Percentiles rank a stretch among this genome's conserved stretches.
These are phyloP conservation scores for Mucor circinelloides DNA, from an alignment of 371 early-diverging fungal species.

Conservation along the genomic window DNA sequence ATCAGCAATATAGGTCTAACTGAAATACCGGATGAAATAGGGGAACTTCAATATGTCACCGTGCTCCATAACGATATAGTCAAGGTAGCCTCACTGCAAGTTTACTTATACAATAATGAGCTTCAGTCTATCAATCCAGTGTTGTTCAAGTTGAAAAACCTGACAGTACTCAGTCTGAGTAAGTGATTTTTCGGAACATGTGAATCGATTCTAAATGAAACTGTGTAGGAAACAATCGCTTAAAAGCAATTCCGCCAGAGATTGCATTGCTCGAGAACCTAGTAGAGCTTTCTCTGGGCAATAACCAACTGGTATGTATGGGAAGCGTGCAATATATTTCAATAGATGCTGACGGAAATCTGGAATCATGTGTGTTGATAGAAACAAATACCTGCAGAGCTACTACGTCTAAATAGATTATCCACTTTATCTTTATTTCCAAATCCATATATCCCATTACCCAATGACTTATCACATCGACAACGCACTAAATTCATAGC, in stretches of 20 bases:
- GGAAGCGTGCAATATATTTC: background rate
- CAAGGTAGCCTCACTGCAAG: conserved; percentile 47
- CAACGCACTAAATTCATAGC: background rate
- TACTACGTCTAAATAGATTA: conserved; percentile 30
- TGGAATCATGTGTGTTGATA: conserved; percentile 3
- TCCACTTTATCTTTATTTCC: conserved; percentile 34
- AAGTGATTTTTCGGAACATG: conserved; percentile 10
- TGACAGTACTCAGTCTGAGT: conserved; percentile 61
- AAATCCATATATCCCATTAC: conserved; percentile 31
- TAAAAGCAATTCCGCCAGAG: conserved; percentile 52
- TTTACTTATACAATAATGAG: conserved; percentile 53
- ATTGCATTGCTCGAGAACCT: conserved; percentile 60
- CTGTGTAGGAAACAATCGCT: conserved; percentile 49
- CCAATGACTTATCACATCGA: background rate
- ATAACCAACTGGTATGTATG: conserved; percentile 51
- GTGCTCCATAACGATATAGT: conserved; percentile 52
- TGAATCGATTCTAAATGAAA: background rate
- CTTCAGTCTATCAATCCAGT: conserved; percentile 40
- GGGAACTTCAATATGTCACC: conserved; percentile 54
- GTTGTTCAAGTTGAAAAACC: conserved; percentile 50
- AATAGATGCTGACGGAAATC: background rate
- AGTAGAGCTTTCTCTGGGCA: conserved; percentile 61
- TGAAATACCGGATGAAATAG: conserved; percentile 56
- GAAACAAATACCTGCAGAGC: conserved; percentile 40
- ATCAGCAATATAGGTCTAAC: conserved; percentile 47